These are phyloP conservation scores for Aspergillus carbonarius DNA, from an alignment of 2,329 filamentous ascomycete species.

Conservation along the genomic window DNA sequence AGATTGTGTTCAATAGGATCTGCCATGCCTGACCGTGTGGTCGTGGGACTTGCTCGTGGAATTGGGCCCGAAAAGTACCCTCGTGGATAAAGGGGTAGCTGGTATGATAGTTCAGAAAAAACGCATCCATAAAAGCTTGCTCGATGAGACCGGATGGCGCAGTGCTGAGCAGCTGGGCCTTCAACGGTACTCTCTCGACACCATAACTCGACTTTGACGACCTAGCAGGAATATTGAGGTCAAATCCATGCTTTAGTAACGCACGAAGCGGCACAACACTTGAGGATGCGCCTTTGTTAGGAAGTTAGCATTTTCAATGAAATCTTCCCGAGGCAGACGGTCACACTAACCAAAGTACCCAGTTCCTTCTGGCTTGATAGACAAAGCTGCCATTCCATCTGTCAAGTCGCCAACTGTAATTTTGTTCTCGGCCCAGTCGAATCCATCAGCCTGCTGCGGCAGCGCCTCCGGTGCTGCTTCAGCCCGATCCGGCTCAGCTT, in stretches of 20 bases:
- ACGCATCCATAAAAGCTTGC: slow-evolving; percentile 46
- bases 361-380: slow-evolving; percentile 40
- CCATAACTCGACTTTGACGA: slow-evolving; percentile 24
- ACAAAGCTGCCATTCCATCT: slow-evolving; percentile 43
- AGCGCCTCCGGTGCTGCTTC: slow-evolving; percentile 46
- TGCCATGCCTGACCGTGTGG: slow-evolving; percentile 46
- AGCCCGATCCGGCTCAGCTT: slow-evolving; percentile 33
- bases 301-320: slow-evolving; percentile 4
- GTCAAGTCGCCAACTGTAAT: slow-evolving; percentile 40
- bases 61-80: slow-evolving; percentile 49
- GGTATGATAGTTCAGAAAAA: slow-evolving; percentile 49
- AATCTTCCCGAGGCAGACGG: background rate
- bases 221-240: slow-evolving; percentile 37
- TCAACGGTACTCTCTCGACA: slow-evolving; percentile 33
- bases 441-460: slow-evolving; percentile 40
- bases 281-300: slow-evolving; percentile 34
- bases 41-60: slow-evolving; percentile 44
- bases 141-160: slow-evolving; percentile 41
- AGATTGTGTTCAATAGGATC: slow-evolving; percentile 47
- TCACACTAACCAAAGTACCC: slow-evolving; percentile 38
- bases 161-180: slow-evolving; percentile 38
- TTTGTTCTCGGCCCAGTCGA: slow-evolving; percentile 42
- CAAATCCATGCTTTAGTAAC: slow-evolving; percentile 40
- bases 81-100: slow-evolving; percentile 52
- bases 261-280: slow-evolving; percentile 42